Conservation (phyloP, 306 rosid species). For the Quillaja saponaria region DNA sequence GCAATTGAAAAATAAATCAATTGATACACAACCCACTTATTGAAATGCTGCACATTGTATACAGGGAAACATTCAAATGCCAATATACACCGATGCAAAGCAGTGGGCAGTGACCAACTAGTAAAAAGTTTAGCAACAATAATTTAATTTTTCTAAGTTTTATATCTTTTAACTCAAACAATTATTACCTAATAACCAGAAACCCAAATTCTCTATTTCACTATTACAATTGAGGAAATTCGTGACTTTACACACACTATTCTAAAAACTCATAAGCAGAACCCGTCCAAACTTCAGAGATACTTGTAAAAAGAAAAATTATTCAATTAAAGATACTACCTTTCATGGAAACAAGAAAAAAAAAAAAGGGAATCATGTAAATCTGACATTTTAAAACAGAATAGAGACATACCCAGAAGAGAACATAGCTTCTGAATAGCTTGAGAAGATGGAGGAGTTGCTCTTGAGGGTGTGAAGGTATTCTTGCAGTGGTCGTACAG, state of each 20-base stretch:
- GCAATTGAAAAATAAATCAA: no score
- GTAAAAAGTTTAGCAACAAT: no score
- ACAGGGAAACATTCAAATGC: no score
- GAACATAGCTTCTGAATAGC: conserved; percentile 56
- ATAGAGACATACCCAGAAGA: conserved; percentile 57
- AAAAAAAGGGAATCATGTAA: neutral
- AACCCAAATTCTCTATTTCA: no score
- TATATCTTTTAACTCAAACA: no score
- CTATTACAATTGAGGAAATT: neutral
- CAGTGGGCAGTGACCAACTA: no score
- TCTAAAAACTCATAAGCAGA: conserved; percentile 22
- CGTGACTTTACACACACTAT: neutral
- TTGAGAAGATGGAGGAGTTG: conserved; percentile 50
- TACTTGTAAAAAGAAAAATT: neutral
- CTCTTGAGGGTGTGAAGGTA: conserved; percentile 52
- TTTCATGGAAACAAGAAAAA: neutral
- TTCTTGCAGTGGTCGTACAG: conserved; percentile 69
- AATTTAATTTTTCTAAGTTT: no score
- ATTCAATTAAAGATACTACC: neutral
- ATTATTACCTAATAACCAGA: no score
- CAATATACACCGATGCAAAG: no score
- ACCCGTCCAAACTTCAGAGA: neutral
- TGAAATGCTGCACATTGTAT: no score
- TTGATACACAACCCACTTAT: no score
- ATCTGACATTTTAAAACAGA: neutral